Percentiles rank a stretch among this genome's conserved stretches.
These are phyloP conservation scores for Clavispora santaluciae DNA, from an alignment of 805 yeast genomes.

Conservation along the genomic window DNA sequence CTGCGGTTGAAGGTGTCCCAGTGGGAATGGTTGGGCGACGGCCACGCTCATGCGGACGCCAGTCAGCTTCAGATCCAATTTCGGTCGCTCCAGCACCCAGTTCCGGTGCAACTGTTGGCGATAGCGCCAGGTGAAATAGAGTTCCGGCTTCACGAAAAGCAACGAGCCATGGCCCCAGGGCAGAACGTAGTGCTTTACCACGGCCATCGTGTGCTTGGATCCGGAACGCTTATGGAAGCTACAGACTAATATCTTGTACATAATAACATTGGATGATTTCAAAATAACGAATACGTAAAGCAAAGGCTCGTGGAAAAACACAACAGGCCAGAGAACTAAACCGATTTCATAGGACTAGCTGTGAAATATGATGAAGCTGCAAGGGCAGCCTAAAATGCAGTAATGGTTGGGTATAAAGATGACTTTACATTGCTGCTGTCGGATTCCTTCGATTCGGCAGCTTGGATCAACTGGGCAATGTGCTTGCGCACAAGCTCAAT, in stretches of 20 bases:
- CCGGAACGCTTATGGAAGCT: constrained; percentile 11
- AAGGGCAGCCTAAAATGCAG: constrained; percentile 30
- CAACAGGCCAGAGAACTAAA: background rate
- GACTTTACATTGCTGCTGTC: background rate
- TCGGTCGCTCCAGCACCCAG: constrained; percentile 67
- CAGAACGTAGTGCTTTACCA: constrained; percentile 76
- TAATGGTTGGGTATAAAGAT: constrained; percentile 35
- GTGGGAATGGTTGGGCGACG: constrained; percentile 46
- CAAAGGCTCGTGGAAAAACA: too few species aligned
- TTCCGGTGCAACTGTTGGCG: constrained; percentile 23
- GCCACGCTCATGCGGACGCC: constrained; percentile 1
- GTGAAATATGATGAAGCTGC: background rate
- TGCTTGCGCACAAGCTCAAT: constrained; percentile 28
- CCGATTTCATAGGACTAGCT: background rate
- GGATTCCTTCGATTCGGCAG: constrained; percentile 2
- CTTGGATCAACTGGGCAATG: constrained; percentile 20
- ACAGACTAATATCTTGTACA: background rate
- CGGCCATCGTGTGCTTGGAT: constrained; percentile 57
- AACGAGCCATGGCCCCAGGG: constrained; percentile 84
- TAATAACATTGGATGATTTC: constrained; percentile 1
- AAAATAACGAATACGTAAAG: too few species aligned
- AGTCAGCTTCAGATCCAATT: constrained; percentile 50
- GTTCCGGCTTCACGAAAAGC: constrained; percentile 40
- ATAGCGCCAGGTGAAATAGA: constrained; percentile 16
- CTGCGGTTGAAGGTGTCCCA: constrained; percentile 37